phyloP scores from a whole-genome alignment of 768 basidiomycete genomes.

The Favolaschia claudopus region DNA sequence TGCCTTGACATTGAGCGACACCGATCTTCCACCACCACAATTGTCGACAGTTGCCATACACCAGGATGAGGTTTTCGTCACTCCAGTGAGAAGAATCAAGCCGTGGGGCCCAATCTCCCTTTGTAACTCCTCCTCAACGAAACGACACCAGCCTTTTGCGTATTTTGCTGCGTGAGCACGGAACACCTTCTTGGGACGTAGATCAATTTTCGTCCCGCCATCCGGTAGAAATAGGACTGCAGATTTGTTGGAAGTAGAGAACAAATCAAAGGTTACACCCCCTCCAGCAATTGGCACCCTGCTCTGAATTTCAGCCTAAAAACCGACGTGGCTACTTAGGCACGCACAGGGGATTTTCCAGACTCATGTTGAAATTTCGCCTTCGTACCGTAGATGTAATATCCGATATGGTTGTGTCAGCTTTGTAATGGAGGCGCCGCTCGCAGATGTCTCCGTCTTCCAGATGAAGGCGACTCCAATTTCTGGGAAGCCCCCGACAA shows the following conservation, averaged over 20 bases:
- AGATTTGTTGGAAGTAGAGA: neutral
- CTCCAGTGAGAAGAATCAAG: neutral
- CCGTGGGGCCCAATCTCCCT: neutral
- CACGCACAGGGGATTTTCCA: too few species aligned
- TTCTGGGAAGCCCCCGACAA: neutral
- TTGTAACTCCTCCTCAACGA: neutral
- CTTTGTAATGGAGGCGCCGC: neutral
- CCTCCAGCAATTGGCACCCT: neutral
- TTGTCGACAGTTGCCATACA: neutral
- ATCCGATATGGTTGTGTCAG: neutral
- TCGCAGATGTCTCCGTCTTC: neutral
- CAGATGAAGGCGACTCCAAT: neutral
- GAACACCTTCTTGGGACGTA: neutral
- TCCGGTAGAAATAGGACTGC: neutral
- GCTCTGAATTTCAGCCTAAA: neutral
- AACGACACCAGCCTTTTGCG: neutral
- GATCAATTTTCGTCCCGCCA: neutral
- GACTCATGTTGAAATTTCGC: too few species aligned
- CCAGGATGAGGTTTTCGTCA: too few species aligned
- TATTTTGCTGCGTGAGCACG: neutral
- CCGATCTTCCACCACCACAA: neutral
- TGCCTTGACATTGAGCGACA: neutral
- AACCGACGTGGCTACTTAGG: neutral
- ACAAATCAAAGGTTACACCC: neutral
- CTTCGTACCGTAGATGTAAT: neutral